These are phyloP conservation scores for Lagenidium giganteum DNA, from an alignment of 352 stramenopile genomes.

Conservation along the genomic window DNA sequence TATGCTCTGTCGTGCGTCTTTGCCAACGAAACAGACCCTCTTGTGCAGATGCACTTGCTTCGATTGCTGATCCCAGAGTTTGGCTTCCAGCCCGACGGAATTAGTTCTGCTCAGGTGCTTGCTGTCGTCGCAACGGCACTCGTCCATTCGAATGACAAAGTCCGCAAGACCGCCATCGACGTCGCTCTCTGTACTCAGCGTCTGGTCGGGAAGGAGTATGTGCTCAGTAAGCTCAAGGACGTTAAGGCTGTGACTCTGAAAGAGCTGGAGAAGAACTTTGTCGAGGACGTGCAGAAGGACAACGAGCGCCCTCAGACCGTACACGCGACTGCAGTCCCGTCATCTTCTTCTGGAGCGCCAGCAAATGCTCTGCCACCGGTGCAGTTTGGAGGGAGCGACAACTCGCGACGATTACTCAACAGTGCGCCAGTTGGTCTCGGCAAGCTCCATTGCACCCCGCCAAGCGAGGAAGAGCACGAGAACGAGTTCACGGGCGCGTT, in stretches of 20 bases:
- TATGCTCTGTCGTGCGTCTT: slow-evolving; percentile 75
- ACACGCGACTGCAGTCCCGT: slow-evolving; percentile 22
- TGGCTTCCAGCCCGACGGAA: slow-evolving; percentile 61
- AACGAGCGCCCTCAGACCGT: slow-evolving; percentile 54
- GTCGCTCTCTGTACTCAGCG: slow-evolving; percentile 74
- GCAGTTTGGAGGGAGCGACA: slow-evolving; percentile 29
- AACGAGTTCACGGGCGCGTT: slow-evolving; percentile 5
- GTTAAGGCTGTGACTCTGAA: slow-evolving; percentile 76
- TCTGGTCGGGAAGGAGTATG: slow-evolving; percentile 62
- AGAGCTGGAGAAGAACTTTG: slow-evolving; percentile 82
- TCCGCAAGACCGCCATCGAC: slow-evolving; percentile 67
- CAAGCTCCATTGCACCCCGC: slow-evolving; percentile 55
- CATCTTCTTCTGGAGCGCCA: background rate
- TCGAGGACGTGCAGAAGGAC: slow-evolving; percentile 39
- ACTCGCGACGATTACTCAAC: slow-evolving; percentile 50
- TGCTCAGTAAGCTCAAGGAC: slow-evolving; percentile 63
- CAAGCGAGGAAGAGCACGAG: slow-evolving; percentile 14
- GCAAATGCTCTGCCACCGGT: slow-evolving; percentile 31
- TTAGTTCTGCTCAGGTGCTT: slow-evolving; percentile 54
- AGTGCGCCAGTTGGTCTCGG: slow-evolving; percentile 67
- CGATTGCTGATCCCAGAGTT: slow-evolving; percentile 72
- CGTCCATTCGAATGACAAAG: slow-evolving; percentile 58
- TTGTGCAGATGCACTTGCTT: slow-evolving; percentile 82
- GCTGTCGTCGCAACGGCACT: slow-evolving; percentile 39
- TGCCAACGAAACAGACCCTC: slow-evolving; percentile 52